A percentile compares a stretch with the other conserved stretches of the same genome.
Conservation (phyloP, 2,329 filamentous ascomycete genomes). For the Sclerotiophoma versabilis region DNA sequence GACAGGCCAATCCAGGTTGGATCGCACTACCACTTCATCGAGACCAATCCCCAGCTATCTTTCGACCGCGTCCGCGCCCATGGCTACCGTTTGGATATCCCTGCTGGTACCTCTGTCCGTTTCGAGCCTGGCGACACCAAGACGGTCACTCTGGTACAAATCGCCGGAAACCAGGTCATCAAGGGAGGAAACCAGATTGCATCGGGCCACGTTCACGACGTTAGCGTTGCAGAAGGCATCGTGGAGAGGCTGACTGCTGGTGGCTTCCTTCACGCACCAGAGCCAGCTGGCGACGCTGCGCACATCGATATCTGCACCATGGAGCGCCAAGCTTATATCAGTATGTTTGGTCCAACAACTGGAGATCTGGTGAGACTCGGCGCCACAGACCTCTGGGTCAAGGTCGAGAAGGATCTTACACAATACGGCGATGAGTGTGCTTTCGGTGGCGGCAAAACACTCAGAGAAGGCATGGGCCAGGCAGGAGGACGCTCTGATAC, state of each 20-base stretch:
- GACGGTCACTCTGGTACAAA: slow-evolving; percentile 88
- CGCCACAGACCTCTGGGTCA: slow-evolving; percentile 86
- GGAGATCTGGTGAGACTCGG: slow-evolving; percentile 86
- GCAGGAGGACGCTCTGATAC: slow-evolving; percentile 76
- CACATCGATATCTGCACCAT: slow-evolving; percentile 71
- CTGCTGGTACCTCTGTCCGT: slow-evolving; percentile 88
- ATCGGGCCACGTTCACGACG: slow-evolving; percentile 71
- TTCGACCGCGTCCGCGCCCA: slow-evolving; percentile 87
- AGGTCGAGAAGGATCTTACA: slow-evolving; percentile 85
- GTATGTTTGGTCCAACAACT: slow-evolving; percentile 92
- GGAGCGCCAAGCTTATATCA: slow-evolving; percentile 78
- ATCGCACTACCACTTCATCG: slow-evolving; percentile 95
- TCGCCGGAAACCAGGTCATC: slow-evolving; percentile 80
- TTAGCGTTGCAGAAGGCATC: slow-evolving; percentile 69
- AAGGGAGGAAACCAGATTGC: slow-evolving; percentile 84
- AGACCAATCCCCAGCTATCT: slow-evolving; percentile 87
- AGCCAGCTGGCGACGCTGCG: slow-evolving; percentile 65
- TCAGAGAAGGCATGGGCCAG: slow-evolving; percentile 96
- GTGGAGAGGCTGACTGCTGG: slow-evolving; percentile 70
- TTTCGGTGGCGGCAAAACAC: slow-evolving; percentile 92
- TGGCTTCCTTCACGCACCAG: slow-evolving; percentile 79
- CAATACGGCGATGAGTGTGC: slow-evolving; percentile 91
- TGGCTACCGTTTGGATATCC: slow-evolving; percentile 86
- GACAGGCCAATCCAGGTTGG: slow-evolving; percentile 91
- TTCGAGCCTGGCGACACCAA: slow-evolving; percentile 94